Base-by-base conservation (phyloP, 2,329 filamentous ascomycete species). In the Alternaria infectoria region DNA sequence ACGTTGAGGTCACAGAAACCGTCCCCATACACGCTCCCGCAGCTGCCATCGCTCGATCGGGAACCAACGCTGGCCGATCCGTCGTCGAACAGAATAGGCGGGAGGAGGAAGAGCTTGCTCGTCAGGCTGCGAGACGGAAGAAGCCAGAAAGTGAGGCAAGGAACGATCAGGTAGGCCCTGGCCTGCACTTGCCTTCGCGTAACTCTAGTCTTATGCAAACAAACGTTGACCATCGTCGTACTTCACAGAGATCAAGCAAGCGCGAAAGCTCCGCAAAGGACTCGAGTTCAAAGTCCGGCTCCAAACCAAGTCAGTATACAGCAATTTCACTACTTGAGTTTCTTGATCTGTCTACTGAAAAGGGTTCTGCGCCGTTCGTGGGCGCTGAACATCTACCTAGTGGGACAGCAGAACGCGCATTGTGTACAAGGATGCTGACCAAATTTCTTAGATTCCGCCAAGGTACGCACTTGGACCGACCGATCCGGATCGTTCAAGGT, bases 401-500 rank as follows among this genome's bases (percentile, higher is more conserved):
- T 52, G 49, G 49, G 49, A 52, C 30, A 36, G 21, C 21, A 52
- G 23, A 52, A 19, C 11, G 40, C 15, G 15, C 2, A 30, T n/a
- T 36, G n/a, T 17, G 26, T 47, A 10, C 13, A 19, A 28, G 19
- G 23, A 15, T 49, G 28, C 67, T 72, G 43, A 77, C 23, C 26
- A 21, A 23, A 28, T 28, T n/a, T 44, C 8, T 36, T 54, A 79
- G 93, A 99, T 80, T 80, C 89, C 13, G 83, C 87, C 56, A 96
- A 96, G 82, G 88, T 96, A 30, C 90, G 96, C 68, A 93, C 90
- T 3, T 99, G 96, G 96, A 97, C 93, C 30, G 96, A 99, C 81
- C 89, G 96, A 70, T 93, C 93, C 36, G 96, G 95, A 73, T 95
- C 94, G 1, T 99, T 99, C 82, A 98, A 93, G 72, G 96, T 99